A percentile compares a stretch with the other conserved stretches of the same genome.
phyloP scores from a whole-genome alignment of 2,329 filamentous ascomycete species.

The Arthrobotrys pseudoclavata region DNA sequence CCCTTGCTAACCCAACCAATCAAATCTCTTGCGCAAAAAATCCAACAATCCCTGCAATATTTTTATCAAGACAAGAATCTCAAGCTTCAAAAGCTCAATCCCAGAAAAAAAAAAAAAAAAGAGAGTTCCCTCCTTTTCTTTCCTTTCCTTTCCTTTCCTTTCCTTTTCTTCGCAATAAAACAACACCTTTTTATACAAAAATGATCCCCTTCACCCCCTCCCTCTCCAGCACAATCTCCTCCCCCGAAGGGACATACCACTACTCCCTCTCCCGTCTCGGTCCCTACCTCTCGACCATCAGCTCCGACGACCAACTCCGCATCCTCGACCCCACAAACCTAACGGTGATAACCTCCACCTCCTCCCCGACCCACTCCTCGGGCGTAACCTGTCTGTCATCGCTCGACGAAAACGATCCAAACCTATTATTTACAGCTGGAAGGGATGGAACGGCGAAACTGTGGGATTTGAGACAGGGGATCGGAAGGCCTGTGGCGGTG shows the following conservation, averaged over 20 bases:
- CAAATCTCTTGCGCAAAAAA: constrained; percentile 42
- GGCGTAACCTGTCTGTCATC: constrained; percentile 76
- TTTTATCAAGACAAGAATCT: background rate
- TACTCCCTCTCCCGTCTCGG: constrained; percentile 72
- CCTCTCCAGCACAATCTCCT: constrained; percentile 67
- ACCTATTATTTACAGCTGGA: constrained; percentile 77
- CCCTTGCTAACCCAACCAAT: constrained; percentile 29
- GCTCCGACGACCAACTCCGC: constrained; percentile 78
- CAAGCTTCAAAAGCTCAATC: background rate
- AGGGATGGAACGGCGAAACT: constrained; percentile 77
- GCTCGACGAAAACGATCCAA: constrained; percentile 70
- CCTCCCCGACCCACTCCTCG: constrained; percentile 71
- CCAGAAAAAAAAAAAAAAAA: background rate
- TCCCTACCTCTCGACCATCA: constrained; percentile 73
- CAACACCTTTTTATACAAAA: constrained; percentile 1
- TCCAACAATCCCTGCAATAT: constrained; percentile 5
- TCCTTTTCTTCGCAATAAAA: background rate
- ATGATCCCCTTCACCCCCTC: constrained; percentile 60
- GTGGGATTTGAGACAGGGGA: constrained; percentile 74
- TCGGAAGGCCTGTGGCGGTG: constrained; percentile 67
- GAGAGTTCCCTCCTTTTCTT: background rate
- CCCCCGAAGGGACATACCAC: constrained; percentile 71
- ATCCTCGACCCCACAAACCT: constrained; percentile 75
- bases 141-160: background rate
- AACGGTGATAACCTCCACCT: constrained; percentile 69